A percentile compares a stretch with the other conserved stretches of the same genome.
Conservation (phyloP, 1,139 yeast species). For the Scheffersomyces parashehatae region DNA sequence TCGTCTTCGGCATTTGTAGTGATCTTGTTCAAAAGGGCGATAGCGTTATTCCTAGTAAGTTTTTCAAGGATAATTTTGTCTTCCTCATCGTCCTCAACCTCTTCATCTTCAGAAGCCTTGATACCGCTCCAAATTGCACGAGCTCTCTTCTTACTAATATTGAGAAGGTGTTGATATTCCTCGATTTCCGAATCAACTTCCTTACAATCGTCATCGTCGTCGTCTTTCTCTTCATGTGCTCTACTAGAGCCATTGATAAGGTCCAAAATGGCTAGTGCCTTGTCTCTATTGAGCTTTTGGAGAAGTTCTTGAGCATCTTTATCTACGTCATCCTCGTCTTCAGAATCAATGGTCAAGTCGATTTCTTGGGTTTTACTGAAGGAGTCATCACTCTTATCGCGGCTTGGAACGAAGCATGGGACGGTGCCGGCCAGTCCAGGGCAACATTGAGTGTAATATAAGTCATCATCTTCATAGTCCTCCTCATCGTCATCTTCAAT, state of each 20-base stretch:
- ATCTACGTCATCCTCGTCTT: conserved; percentile 2
- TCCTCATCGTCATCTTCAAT: conserved; percentile 9
- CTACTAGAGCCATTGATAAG: conserved; percentile 3
- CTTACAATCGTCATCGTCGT: neutral
- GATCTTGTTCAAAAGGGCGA: neutral
- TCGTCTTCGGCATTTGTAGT: neutral
- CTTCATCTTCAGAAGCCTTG: neutral
- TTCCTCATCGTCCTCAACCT: conserved; percentile 3
- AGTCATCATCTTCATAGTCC: conserved; percentile 11
- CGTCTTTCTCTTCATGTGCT: conserved; percentile 6
- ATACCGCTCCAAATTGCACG: neutral
- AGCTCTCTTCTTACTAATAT: neutral
- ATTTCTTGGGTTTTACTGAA: conserved; percentile 5
- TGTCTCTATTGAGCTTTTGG: neutral
- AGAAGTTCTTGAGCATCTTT: neutral
- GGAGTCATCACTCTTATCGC: neutral
- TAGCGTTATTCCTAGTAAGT: neutral
- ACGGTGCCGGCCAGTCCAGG: conserved; percentile 10
- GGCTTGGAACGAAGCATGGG: conserved; percentile 2
- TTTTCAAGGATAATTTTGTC: neutral
- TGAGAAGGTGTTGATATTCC: neutral
- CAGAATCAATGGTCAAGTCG: conserved; percentile 3
- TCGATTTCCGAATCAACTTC: conserved; percentile 2
- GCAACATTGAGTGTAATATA: conserved; percentile 8
- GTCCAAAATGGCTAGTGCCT: conserved; percentile 1